phyloP scores from a whole-genome alignment of 179 eudicot species.

The Patellifolia procumbens region DNA sequence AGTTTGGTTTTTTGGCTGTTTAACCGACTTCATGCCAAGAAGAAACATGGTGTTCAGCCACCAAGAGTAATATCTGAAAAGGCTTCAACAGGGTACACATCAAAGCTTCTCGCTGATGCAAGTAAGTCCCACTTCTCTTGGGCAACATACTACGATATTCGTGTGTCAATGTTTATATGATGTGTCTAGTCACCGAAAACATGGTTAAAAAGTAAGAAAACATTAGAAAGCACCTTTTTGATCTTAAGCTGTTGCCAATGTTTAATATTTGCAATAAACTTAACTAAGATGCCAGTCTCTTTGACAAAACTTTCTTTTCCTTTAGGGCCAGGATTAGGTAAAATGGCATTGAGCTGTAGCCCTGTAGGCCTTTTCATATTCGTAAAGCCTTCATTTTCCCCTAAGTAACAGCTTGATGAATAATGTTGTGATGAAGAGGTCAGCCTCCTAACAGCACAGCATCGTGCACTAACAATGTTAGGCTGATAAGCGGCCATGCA shows the following conservation, averaged over 20 bases:
- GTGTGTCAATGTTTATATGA: background rate
- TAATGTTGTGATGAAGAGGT: background rate
- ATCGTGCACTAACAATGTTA: background rate
- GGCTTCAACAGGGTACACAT: constrained; percentile 55
- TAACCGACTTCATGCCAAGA: constrained; percentile 39
- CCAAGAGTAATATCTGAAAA: constrained; percentile 50
- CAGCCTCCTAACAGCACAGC: background rate
- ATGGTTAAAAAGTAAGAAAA: background rate
- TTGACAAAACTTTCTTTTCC: no score
- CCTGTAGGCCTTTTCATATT: background rate
- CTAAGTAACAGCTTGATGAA: background rate
- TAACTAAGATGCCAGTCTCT: no score
- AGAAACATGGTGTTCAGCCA: constrained; percentile 31
- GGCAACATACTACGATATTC: background rate
- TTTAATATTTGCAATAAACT: background rate
- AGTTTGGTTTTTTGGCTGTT: constrained; percentile 39
- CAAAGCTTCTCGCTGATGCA: constrained; percentile 75
- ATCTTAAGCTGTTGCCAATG: background rate
- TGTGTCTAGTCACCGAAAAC: background rate
- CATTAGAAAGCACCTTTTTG: background rate
- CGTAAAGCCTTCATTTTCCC: background rate
- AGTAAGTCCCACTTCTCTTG: constrained; percentile 44
- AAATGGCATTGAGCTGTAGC: background rate
- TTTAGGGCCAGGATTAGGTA: no score
- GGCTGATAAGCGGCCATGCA: background rate